phyloP scores from a whole-genome alignment of 2,329 filamentous ascomycete species.

The Aspergillus phoenicis region DNA sequence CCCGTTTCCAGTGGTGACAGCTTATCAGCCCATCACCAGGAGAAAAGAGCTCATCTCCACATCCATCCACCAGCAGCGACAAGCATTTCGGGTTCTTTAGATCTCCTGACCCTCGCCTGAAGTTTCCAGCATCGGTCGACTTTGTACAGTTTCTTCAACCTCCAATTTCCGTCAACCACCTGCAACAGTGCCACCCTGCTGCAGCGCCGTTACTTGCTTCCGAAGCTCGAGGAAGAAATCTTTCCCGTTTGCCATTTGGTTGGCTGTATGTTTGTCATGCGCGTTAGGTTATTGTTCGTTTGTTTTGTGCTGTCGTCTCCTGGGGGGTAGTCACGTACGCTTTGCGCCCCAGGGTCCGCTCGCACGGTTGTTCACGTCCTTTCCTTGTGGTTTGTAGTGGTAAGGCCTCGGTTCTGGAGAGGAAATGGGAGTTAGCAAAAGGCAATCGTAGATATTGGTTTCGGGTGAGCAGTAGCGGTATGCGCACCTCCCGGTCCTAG shows the following conservation, averaged over 20 bases:
- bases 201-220: constrained; percentile 48
- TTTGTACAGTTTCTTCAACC: not conserved
- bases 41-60: not conserved
- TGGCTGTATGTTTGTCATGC: constrained; percentile 35
- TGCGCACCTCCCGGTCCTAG: constrained; percentile 36
- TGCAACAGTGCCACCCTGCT: constrained; percentile 37
- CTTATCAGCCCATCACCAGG: constrained; percentile 19
- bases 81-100: not conserved
- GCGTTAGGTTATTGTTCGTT: constrained; percentile 12
- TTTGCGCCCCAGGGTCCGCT: constrained; percentile 49
- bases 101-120: not conserved
- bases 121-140: constrained; percentile 9
- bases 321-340: constrained; percentile 34
- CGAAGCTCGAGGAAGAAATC: constrained; percentile 54
- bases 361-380: constrained; percentile 39
- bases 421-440: constrained; percentile 7
- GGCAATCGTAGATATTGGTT: no score
- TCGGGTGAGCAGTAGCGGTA: no score
- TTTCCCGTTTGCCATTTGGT: constrained; percentile 52
- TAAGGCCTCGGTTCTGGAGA: constrained; percentile 35
- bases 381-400: constrained; percentile 44
- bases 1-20: constrained; percentile 6
- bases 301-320: not conserved
- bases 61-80: not conserved
- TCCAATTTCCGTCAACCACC: constrained; percentile 33